A percentile compares a stretch with the other conserved stretches of the same genome.
Conservation (phyloP, 2,329 filamentous ascomycete species). For the Arachnomyces sp. region DNA sequence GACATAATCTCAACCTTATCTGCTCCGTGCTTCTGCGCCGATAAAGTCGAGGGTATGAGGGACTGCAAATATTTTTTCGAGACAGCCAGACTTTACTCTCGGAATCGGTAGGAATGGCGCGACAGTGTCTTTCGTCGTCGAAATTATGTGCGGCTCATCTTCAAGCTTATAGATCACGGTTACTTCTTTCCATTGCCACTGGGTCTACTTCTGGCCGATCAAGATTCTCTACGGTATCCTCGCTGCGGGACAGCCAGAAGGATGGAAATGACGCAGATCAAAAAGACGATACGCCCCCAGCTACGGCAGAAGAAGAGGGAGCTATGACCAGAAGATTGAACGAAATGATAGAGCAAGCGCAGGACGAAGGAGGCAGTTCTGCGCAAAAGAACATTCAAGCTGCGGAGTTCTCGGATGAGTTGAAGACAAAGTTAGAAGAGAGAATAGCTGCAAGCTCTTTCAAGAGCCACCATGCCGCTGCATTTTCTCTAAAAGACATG, state of each 20-base stretch:
- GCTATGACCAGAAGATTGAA: slow-evolving; percentile 53
- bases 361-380: slow-evolving; percentile 48
- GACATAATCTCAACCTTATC: too few species aligned
- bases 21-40: too few species aligned
- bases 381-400: slow-evolving; percentile 52
- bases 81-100: slow-evolving; percentile 1
- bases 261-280: slow-evolving; percentile 5
- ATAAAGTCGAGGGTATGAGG: too few species aligned
- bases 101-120: too few species aligned
- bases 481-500: slow-evolving; percentile 47
- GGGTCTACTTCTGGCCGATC: slow-evolving; percentile 1
- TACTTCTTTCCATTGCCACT: not conserved
- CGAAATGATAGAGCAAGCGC: slow-evolving; percentile 53
- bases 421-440: slow-evolving; percentile 52
- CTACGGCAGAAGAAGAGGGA: slow-evolving; percentile 35
- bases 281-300: slow-evolving; percentile 7
- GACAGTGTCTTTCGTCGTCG: not conserved
- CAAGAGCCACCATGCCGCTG: slow-evolving; percentile 44
- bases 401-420: slow-evolving; percentile 55
- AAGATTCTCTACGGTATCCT: slow-evolving; percentile 14
- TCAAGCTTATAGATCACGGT: slow-evolving; percentile 1
- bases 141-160: slow-evolving; percentile 5
- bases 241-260: slow-evolving; percentile 13
- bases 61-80: too few species aligned
- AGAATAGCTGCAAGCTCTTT: slow-evolving; percentile 52